Evolutionary conservation across 345 rosid genomes (phyloP), one percentile per base, ranked within the genome.

Genomic region (Moringa oleifera): DNA sequence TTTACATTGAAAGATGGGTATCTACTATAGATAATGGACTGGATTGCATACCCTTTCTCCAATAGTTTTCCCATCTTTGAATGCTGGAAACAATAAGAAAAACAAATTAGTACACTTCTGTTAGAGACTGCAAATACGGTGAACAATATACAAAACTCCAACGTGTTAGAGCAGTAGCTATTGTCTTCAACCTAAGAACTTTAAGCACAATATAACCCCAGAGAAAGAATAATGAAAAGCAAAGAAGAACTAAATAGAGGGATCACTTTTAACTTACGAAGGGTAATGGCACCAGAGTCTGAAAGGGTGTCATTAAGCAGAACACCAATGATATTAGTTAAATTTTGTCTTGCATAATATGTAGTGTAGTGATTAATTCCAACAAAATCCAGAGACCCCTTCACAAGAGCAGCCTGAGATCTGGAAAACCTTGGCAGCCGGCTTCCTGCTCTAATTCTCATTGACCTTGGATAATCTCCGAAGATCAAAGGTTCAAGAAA

Each of bases 291-390:
- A 7, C 99, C 96, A 1, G 96, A 82, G 72, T 94, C 99, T 21
- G 95, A 72, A 16, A 86, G 4, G n/a, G 95, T 68, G 62, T 90
- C 97, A 31, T 86, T 58, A 18, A 94, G 75, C 59, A 88, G 22
- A n/a, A 4, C 13, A 17, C 80, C 77, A 11, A 88, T 59, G 49
- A 76, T 20, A 60, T 51, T 65, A 0, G 77, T 59, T 23, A 61
- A 7, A 55, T 81, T 81, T 57, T 70, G 66, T 54, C 64, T 69
- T 22, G 89, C 97, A 55, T 90, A 94, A 50, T 33, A 88, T 1
- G 97, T 90, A 31, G 99, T 94, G 69, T 94, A 94, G 68, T 94
- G 99, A 69, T 94, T 94, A 37, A 94, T 88, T 55, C 99, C 99
- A 15, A 94, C 87, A 62, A 90, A 94, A 68, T 94, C 99, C 58